Conservation (phyloP, 208 protist species). For the Plasmodiophora brassicae region DNA sequence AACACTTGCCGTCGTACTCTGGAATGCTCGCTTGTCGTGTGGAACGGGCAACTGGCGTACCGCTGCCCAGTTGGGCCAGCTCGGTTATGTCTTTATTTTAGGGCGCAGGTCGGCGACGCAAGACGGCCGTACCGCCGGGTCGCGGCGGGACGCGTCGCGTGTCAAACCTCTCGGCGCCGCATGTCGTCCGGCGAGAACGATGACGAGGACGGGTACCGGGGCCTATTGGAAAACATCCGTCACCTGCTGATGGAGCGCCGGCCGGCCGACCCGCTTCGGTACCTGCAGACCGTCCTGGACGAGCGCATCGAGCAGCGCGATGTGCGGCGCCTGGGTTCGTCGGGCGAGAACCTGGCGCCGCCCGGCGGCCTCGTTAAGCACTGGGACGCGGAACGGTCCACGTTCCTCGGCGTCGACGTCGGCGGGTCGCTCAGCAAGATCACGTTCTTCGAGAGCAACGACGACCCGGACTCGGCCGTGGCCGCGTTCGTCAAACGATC, state of each 20-base stretch:
- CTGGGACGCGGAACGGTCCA: background rate
- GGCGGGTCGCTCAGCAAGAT: slow-evolving; percentile 40
- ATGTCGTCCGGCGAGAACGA: background rate
- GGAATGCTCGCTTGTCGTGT: too few species aligned
- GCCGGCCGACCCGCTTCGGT: background rate
- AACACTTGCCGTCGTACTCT: too few species aligned
- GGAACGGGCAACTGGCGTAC: too few species aligned
- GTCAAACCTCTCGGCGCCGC: too few species aligned
- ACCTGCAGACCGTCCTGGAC: background rate
- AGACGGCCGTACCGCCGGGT: too few species aligned
- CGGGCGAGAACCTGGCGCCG: background rate
- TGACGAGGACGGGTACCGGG: background rate
- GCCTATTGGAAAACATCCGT: background rate
- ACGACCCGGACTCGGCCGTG: background rate
- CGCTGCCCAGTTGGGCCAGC: too few species aligned
- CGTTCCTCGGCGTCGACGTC: background rate
- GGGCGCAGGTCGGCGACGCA: too few species aligned
- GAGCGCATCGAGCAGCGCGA: background rate
- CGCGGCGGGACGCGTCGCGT: too few species aligned
- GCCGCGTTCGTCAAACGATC: background rate
- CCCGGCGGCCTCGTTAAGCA: background rate
- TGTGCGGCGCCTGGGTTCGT: background rate
- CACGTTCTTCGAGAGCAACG: slow-evolving; percentile 30
- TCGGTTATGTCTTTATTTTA: too few species aligned
- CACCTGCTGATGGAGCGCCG: background rate